These are phyloP conservation scores for Simplicillium aogashimaense DNA, from an alignment of 2,329 filamentous ascomycete species.

Conservation along the genomic window DNA sequence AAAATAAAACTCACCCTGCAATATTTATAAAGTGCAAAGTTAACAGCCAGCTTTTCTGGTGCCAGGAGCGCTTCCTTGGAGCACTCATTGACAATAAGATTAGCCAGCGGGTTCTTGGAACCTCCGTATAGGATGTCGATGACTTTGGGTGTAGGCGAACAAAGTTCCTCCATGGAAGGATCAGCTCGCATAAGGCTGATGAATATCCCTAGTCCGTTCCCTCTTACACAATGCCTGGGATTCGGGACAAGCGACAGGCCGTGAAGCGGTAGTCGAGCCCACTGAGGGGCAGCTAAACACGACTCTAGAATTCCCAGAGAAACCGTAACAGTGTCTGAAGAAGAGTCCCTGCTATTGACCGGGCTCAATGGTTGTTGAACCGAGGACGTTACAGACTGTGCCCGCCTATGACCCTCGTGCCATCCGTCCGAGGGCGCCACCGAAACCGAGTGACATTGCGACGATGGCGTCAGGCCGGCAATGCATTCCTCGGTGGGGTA, in stretches of 20 bases:
- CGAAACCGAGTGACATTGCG: no score
- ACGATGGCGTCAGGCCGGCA: no score
- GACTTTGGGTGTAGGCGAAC: neutral
- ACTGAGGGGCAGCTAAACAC: neutral
- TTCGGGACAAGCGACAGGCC: neutral
- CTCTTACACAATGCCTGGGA: neutral
- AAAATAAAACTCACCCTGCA: neutral
- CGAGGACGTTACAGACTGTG: no score
- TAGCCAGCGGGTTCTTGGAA: neutral
- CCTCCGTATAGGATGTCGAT: conserved; percentile 1
- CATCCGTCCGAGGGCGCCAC: no score
- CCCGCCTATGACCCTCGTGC: no score
- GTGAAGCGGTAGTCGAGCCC: neutral
- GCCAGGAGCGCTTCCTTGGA: conserved; percentile 1
- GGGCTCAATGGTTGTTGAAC: no score
- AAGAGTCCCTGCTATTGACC: no score
- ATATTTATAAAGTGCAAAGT: neutral
- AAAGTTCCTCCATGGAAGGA: neutral
- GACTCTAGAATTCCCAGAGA: neutral
- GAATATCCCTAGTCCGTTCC: neutral
- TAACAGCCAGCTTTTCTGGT: neutral
- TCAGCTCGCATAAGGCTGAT: neutral
- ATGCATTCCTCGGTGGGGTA: no score
- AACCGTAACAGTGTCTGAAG: neutral
- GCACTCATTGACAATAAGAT: neutral